These are phyloP conservation scores for Trypanosoma brucei DNA, from an alignment of 208 protist species.

Conservation along the genomic window DNA sequence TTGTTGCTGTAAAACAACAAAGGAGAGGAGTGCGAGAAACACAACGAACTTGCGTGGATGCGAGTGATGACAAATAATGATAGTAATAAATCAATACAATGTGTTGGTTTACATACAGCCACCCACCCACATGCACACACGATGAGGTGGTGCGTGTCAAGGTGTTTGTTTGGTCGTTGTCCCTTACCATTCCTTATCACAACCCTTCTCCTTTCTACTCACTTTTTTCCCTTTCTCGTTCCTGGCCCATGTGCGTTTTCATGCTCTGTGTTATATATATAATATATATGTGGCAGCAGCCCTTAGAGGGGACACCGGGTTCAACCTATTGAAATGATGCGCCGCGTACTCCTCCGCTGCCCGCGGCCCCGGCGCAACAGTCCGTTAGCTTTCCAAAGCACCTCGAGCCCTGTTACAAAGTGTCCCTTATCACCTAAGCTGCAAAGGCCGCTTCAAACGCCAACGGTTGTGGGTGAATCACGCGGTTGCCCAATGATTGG, in stretches of 20 bases:
- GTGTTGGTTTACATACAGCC: no score
- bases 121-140: no score
- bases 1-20: no score
- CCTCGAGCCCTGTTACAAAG: slow-evolving; percentile 28
- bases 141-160: no score
- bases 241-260: not conserved
- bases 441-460: slow-evolving; percentile 4
- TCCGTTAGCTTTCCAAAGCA: slow-evolving; percentile 17
- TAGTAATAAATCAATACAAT: no score
- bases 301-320: no score
- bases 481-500: slow-evolving; percentile 51
- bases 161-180: no score
- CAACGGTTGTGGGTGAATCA: not conserved
- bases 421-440: slow-evolving; percentile 45
- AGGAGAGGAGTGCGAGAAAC: no score
- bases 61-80: no score
- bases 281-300: not conserved
- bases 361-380: slow-evolving; percentile 22
- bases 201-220: no score
- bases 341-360: slow-evolving; percentile 18
- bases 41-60: no score
- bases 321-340: slow-evolving; percentile 18
- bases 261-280: slow-evolving; percentile 1
- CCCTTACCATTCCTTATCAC: no score
- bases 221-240: not conserved